These are phyloP conservation scores for Coemansia furcata DNA, from an alignment of 192 early-diverging fungal genomes.

Conservation along the genomic window DNA sequence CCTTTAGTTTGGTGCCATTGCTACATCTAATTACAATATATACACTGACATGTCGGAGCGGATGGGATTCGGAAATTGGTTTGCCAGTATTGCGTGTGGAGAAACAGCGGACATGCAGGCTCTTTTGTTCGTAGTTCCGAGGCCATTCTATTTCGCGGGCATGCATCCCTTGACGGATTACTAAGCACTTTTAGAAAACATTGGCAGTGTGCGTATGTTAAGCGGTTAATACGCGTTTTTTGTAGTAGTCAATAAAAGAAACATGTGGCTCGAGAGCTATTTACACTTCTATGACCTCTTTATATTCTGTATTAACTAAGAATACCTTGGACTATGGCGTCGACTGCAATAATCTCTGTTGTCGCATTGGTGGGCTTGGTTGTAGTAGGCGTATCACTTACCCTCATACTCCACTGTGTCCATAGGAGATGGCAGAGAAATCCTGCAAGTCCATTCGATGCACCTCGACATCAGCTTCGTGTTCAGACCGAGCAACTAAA, in stretches of 20 bases:
- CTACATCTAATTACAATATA: neutral
- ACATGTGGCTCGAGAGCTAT: neutral
- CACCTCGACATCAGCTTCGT: conserved; percentile 4
- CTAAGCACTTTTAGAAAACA: neutral
- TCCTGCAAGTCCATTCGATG: neutral
- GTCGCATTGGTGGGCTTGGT: conserved; percentile 5
- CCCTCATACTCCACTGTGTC: conserved; percentile 1
- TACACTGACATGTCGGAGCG: neutral
- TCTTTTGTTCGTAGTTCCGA: neutral
- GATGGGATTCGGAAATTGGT: neutral
- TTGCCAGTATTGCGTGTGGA: neutral
- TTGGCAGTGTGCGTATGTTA: neutral
- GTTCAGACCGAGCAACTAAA: conserved; percentile 4
- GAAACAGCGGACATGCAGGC: neutral
- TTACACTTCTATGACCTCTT: neutral
- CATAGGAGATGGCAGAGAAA: conserved; percentile 3
- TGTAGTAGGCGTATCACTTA: neutral
- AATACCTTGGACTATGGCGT: neutral
- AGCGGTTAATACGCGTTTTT: neutral
- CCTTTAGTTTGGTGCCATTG: neutral
- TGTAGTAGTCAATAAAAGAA: neutral
- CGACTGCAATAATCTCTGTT: neutral
- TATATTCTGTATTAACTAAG: neutral
- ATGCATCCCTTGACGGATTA: neutral
- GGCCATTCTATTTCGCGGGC: neutral